Conservation (phyloP, 2,329 filamentous ascomycete genomes). For the Metarhizium brunneum region DNA sequence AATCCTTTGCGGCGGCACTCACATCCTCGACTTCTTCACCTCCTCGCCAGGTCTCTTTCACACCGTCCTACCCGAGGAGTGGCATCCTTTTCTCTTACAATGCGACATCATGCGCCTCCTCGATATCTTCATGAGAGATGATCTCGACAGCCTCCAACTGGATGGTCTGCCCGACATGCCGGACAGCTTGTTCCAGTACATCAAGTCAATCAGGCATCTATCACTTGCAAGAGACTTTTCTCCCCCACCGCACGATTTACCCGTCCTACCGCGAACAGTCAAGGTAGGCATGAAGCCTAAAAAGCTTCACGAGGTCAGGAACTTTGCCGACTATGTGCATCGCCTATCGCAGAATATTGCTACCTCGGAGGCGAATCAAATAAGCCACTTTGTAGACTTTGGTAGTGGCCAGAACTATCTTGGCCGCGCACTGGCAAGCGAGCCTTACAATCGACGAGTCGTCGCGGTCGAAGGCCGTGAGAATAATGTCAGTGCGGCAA, state of each 20-base stretch:
- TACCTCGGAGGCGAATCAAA: conserved; percentile 36
- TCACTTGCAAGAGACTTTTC: conserved; percentile 56
- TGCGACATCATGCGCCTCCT: conserved; percentile 67
- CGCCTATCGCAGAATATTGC: conserved; percentile 49
- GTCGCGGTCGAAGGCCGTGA: conserved; percentile 84
- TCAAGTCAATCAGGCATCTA: conserved; percentile 59
- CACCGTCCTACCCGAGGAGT: conserved; percentile 65
- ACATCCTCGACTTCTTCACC: conserved; percentile 94
- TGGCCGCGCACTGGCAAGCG: conserved; percentile 73
- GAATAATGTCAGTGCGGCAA: conserved; percentile 79
- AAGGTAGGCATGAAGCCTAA: conserved; percentile 92
- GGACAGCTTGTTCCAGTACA: conserved; percentile 58
- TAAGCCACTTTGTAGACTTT: conserved; percentile 90
- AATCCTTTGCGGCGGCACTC: conserved; percentile 90
- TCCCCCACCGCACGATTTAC: conserved; percentile 29
- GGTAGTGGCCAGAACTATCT: conserved; percentile 96
- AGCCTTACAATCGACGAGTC: conserved; percentile 77
- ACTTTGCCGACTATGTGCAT: conserved; percentile 82
- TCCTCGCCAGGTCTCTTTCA: conserved; percentile 75
- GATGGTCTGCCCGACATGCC: conserved; percentile 30
- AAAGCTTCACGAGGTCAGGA: conserved; percentile 86
- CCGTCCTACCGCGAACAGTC: conserved; percentile 58
- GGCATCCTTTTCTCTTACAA: conserved; percentile 68
- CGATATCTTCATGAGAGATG: conserved; percentile 71
- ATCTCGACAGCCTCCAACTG: conserved; percentile 39